Conservation (phyloP, 164 flowering plant genomes). For the Tinospora cordifolia region DNA sequence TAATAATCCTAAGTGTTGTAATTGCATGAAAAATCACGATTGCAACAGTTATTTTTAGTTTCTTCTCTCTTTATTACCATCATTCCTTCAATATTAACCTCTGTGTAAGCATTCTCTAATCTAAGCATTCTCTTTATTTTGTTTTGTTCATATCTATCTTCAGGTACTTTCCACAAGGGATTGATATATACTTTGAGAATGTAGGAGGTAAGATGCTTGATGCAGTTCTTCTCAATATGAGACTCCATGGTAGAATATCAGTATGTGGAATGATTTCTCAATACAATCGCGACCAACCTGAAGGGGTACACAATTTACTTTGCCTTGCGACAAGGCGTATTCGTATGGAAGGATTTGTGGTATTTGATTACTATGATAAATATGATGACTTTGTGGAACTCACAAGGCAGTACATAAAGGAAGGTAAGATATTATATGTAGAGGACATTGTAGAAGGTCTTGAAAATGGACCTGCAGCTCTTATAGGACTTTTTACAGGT, state of each 20-base stretch:
- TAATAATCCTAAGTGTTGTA: no score
- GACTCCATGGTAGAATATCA: conserved; percentile 19
- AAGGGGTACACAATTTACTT: conserved; percentile 28
- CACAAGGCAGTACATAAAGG: conserved; percentile 21
- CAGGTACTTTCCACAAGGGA: conserved; percentile 29
- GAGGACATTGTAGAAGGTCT: conserved; percentile 28
- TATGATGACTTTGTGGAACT: conserved; percentile 29
- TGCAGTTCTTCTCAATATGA: conserved; percentile 37
- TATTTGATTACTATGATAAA: conserved; percentile 17
- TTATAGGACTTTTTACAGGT: conserved; percentile 21
- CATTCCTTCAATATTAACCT: no score
- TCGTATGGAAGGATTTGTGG: conserved; percentile 24
- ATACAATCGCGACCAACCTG: conserved; percentile 28
- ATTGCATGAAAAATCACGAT: no score
- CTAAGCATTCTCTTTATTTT: no score
- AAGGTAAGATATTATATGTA: conserved; percentile 23
- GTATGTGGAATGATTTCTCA: conserved; percentile 38
- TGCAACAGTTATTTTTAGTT: no score
- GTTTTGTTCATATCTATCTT: no score
- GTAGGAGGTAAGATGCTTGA: conserved; percentile 43
- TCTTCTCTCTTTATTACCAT: no score
- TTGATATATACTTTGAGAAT: conserved; percentile 32
- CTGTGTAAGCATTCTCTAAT: no score
- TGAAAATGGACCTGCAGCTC: conserved; percentile 22
- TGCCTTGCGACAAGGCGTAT: conserved; percentile 19